These are phyloP conservation scores for Trichoderma brevicompactum DNA, from an alignment of 2,329 filamentous ascomycete species.

Conservation along the genomic window DNA sequence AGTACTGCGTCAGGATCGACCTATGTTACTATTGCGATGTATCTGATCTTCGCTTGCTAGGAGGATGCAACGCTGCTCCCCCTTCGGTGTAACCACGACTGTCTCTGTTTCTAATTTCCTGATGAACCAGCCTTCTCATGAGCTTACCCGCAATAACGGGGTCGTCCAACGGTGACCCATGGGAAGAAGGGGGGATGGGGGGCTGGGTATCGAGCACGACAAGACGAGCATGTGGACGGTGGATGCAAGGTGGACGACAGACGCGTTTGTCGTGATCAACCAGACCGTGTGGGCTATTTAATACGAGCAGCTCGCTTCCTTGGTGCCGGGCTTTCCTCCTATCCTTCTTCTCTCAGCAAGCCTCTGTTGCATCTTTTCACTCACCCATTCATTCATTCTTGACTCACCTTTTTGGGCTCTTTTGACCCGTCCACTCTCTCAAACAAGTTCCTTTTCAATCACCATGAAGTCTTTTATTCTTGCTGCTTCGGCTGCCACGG, in stretches of 20 bases:
- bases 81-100: constrained; percentile 20
- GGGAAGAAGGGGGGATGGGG: not conserved
- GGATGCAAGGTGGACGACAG: not conserved
- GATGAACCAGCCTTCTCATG: not conserved
- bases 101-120: constrained; percentile 32
- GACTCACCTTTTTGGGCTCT: constrained; percentile 31
- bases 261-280: not conserved
- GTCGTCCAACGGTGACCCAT: not conserved
- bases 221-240: not conserved
- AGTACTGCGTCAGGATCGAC: constrained; percentile 20
- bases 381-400: constrained; percentile 12
- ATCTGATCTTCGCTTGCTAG: constrained; percentile 22
- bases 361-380: constrained; percentile 21
- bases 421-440: constrained; percentile 35
- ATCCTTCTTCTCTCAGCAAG: constrained; percentile 27
- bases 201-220: not conserved
- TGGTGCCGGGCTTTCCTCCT: not conserved
- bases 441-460: constrained; percentile 22
- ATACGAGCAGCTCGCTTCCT: constrained; percentile 30
- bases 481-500: constrained; percentile 31
- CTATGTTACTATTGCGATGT: not conserved
- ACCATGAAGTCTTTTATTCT: constrained; percentile 37
- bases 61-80: constrained; percentile 4
- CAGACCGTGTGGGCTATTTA: constrained; percentile 31
- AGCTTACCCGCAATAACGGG: constrained; percentile 6